Evolutionary conservation across 768 basidiomycete species (phyloP), one percentile per base, ranked within the genome.

Genomic region (Lentinula sp.): DNA sequence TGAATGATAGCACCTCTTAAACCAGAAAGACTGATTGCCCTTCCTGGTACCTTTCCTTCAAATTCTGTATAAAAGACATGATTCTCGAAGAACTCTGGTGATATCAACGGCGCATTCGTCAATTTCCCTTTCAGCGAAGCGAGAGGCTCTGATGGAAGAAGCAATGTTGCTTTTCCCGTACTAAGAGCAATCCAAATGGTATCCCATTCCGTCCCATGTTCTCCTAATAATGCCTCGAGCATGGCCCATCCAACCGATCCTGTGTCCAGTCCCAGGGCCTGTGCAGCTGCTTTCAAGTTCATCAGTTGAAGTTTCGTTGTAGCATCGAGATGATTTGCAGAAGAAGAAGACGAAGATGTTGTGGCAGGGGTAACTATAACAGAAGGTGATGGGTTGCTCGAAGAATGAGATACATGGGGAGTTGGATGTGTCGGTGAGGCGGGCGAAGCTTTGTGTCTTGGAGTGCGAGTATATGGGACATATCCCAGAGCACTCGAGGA

Each of bases 1-100:
- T 80, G 75, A 13, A 93, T 70, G 4, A 76, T 15, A 13, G 45
- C 79, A 6, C 93, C 95, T 20, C 95, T 77, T 32, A 98, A 74
- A 4, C 95, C 96, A 0, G 93, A 94, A 39, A 95, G 74, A 0
- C 93, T 93, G 3, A 93, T 80, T 12, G 93, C 71, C 36, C 48
- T 50, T 42, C 49, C 50, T 20, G 39, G 20, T n/a, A n/a, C 28
- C 42, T 36, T 59, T 7, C 39, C 39, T 7, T 36, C 46, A 1
- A n/a, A 48, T 66, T 69, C 23, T 78, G 74, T 1, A 81, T 74
- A 15, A 77, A 85, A 75, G 60, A 96, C 72, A 69, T 99, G 96
- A 67, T 97, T 94, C 68, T 84, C 85, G 35, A 97, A 76, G 60
- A 95, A 86, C 2, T 93, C 88, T 0, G 85, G 73, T 0, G 88